These are phyloP conservation scores for Striga hermonthica DNA, from an alignment of 305 asterid species.

Conservation along the genomic window DNA sequence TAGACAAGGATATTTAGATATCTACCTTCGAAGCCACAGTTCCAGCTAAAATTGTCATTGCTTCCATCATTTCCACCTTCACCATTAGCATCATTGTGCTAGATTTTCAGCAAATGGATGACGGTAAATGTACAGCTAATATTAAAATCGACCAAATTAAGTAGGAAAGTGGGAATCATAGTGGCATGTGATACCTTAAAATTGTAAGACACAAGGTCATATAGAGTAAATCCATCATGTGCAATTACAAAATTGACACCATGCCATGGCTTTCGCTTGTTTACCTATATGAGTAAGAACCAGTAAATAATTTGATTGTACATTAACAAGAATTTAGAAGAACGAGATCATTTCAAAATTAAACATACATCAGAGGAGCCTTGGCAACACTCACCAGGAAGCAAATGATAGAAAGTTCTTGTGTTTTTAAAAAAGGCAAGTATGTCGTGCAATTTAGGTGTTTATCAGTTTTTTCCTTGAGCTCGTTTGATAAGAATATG, in stretches of 20 bases:
- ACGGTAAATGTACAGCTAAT: conserved; percentile 20
- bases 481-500: too few relatives aligned
- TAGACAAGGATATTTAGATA: conserved; percentile 21
- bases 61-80: conserved; percentile 96
- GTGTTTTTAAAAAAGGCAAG: too few relatives aligned
- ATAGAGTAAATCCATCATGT: conserved; percentile 91
- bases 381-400: too few relatives aligned
- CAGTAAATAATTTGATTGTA: conserved; percentile 20
- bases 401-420: too few relatives aligned
- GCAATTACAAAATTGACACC: conserved; percentile 86
- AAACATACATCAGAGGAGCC: neutral
- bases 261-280: conserved; percentile 87
- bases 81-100: conserved; percentile 97
- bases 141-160: conserved; percentile 16
- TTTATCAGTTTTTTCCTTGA: too few relatives aligned
- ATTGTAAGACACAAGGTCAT: conserved; percentile 90
- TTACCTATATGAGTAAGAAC: conserved; percentile 47
- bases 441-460: too few relatives aligned
- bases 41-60: conserved; percentile 96
- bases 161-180: conserved; percentile 10
- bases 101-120: conserved; percentile 32
- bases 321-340: conserved; percentile 12
- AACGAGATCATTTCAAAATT: conserved; percentile 22
- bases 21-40: conserved; percentile 93
- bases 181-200: conserved; percentile 53